These are phyloP conservation scores for Haematococcus sp. DNA, from an alignment of 139 green algal genomes.

Conservation along the genomic window DNA sequence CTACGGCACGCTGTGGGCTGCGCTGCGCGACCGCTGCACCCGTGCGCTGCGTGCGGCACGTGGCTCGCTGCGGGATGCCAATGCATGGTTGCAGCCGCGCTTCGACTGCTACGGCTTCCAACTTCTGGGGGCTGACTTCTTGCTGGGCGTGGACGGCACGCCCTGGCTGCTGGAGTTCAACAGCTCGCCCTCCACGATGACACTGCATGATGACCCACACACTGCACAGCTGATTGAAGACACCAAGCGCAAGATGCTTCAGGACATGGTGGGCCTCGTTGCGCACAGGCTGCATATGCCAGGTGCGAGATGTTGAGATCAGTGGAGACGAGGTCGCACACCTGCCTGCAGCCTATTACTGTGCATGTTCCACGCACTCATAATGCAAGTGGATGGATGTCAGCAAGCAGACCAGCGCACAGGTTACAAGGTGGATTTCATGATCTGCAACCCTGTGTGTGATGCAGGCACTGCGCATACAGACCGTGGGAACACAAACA, in stretches of 20 bases:
- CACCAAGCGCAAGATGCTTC: slow-evolving; percentile 40
- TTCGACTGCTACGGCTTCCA: slow-evolving; percentile 53
- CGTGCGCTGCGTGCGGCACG: not conserved
- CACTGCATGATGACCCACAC: slow-evolving; percentile 20
- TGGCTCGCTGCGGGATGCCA: not conserved
- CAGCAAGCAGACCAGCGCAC: too few species aligned
- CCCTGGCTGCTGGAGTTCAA: slow-evolving; percentile 65
- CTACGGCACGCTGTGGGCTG: slow-evolving; percentile 29
- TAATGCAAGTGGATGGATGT: too few species aligned
- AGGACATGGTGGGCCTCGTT: slow-evolving; percentile 28
- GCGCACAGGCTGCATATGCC: slow-evolving; percentile 12
- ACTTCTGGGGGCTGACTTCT: slow-evolving; percentile 49
- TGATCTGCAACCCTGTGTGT: too few species aligned
- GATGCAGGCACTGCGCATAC: too few species aligned
- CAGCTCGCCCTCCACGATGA: slow-evolving; percentile 53
- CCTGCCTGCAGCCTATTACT: too few species aligned
- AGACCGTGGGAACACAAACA: too few species aligned
- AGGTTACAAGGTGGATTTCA: too few species aligned
- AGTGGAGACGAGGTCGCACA: too few species aligned
- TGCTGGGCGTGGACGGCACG: slow-evolving; percentile 39
- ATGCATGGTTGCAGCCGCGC: slow-evolving; percentile 16
- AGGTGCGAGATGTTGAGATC: not conserved
- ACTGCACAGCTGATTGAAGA: slow-evolving; percentile 11
- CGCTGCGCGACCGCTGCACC: not conserved
- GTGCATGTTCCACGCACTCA: too few species aligned